Evolutionary conservation across 2,329 filamentous ascomycete genomes (phyloP).

Genomic region (Alternaria conjuncta): DNA sequence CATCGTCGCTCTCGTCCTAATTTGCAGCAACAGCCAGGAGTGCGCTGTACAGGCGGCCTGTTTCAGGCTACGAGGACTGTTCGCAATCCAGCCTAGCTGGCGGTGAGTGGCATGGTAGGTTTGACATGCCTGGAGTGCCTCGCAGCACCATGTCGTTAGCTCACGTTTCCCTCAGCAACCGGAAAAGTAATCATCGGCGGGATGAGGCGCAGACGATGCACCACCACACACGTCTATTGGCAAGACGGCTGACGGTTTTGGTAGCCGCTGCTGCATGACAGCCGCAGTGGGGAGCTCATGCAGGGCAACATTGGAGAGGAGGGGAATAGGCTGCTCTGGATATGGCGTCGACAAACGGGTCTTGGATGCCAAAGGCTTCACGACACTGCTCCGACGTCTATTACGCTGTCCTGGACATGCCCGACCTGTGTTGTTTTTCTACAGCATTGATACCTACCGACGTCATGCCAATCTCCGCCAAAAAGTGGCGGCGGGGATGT

Average conservation of each 20-base stretch:
- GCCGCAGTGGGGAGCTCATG: slow-evolving; percentile 16
- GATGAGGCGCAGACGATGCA: slow-evolving; percentile 1
- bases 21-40: neutral
- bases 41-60: neutral
- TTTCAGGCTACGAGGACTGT: neutral
- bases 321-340: slow-evolving; percentile 14
- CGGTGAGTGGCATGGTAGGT: neutral
- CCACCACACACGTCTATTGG: slow-evolving; percentile 9
- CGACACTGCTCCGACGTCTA: neutral
- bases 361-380: neutral
- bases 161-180: slow-evolving; percentile 7
- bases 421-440: slow-evolving; percentile 3
- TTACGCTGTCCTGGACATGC: neutral
- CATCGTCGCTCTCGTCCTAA: neutral
- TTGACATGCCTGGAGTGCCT: neutral
- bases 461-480: slow-evolving; percentile 12
- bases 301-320: slow-evolving; percentile 10
- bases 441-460: slow-evolving; percentile 1
- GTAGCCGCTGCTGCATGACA: slow-evolving; percentile 11
- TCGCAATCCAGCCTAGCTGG: neutral
- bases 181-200: slow-evolving; percentile 8
- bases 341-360: neutral
- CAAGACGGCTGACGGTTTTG: neutral
- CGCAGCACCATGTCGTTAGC: neutral
- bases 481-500: slow-evolving; percentile 25